Percentiles rank a stretch among this genome's conserved stretches.
phyloP scores from a whole-genome alignment of 257 asterid species.

The Solanum lycopersicoides region DNA sequence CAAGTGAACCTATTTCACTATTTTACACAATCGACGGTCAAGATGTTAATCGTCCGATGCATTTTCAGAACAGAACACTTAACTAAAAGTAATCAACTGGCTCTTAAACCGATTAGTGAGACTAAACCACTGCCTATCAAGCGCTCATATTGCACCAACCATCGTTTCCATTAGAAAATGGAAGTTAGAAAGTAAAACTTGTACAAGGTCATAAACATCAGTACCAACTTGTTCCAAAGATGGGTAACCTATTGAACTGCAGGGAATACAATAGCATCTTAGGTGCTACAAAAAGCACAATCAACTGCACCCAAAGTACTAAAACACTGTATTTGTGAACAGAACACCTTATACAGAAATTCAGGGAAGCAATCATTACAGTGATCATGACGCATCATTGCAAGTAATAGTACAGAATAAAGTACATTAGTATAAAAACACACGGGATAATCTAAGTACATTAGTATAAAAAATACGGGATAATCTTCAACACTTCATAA shows the following conservation, averaged over 20 bases:
- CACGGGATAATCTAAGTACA: neutral
- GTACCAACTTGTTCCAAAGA: too few species aligned
- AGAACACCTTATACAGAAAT: neutral
- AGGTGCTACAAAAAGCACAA: neutral
- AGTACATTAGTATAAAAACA: neutral
- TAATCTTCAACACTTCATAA: neutral
- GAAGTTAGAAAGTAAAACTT: neutral
- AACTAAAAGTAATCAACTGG: neutral
- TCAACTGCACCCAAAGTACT: neutral
- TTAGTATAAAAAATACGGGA: neutral
- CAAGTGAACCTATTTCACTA: neutral
- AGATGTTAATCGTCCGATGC: too few species aligned
- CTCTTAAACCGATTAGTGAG: neutral
- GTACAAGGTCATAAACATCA: neutral
- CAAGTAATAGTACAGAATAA: neutral
- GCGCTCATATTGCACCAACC: neutral
- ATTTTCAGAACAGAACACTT: neutral
- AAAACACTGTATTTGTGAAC: neutral
- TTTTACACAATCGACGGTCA: neutral
- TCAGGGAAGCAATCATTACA: neutral
- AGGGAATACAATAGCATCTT: neutral
- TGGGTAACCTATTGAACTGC: neutral
- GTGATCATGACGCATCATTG: neutral
- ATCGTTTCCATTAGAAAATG: neutral
- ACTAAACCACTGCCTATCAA: neutral